Evolutionary conservation across 2,329 filamentous ascomycete species (phyloP).

Genomic region (Ceratocystis ficicola): DNA sequence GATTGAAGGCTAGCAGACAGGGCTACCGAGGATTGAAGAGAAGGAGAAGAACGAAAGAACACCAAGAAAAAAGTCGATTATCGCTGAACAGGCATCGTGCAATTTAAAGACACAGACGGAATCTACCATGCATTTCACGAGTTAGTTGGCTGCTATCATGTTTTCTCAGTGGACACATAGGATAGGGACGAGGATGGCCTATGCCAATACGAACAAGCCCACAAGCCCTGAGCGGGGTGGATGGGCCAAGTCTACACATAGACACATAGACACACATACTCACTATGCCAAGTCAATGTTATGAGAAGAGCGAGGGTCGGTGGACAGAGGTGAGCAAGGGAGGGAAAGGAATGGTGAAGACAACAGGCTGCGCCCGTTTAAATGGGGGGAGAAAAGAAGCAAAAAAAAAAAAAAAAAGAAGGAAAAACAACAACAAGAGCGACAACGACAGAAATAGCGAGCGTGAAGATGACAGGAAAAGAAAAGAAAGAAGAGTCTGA

Average conservation of each 20-base stretch:
- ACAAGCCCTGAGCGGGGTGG: conserved; percentile 10
- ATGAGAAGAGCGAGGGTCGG: background rate
- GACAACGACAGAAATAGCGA: background rate
- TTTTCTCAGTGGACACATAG: conserved; percentile 10
- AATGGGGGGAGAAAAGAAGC: conserved; percentile 9
- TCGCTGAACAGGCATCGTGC: conserved; percentile 10
- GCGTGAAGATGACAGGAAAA: background rate
- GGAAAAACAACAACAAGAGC: too few species aligned
- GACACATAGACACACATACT: background rate
- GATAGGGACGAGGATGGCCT: conserved; percentile 12
- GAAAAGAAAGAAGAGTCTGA: background rate
- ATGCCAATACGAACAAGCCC: conserved; percentile 11
- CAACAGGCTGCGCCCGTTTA: conserved; percentile 6
- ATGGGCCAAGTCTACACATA: conserved; percentile 11
- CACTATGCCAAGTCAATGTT: conserved; percentile 1
- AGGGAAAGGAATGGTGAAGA: conserved; percentile 3
- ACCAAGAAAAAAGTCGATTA: conserved; percentile 4
- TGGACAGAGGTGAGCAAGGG: background rate
- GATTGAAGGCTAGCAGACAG: background rate
- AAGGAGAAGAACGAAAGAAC: background rate
- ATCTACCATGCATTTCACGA: background rate
- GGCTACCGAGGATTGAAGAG: background rate
- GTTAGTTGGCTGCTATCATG: conserved; percentile 5
- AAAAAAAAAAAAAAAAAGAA: too few species aligned
- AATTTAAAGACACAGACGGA: background rate